Conservation (phyloP, 495 filamentous ascomycete species). For the Lasiosphaeris hirsuta region DNA sequence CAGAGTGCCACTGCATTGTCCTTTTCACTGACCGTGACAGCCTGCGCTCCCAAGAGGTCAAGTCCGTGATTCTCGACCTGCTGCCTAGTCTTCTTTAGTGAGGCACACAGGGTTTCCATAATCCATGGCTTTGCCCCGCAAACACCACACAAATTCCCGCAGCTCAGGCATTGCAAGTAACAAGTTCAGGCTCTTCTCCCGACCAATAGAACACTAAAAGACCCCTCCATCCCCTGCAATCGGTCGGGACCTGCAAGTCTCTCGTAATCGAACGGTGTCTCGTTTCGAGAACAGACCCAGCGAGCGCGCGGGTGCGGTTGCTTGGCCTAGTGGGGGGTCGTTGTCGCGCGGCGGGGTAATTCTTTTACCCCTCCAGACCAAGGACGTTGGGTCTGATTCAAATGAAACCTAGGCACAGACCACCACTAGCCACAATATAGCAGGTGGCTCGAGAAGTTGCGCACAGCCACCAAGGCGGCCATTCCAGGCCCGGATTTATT, state of each 20-base stretch:
- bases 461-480: neutral
- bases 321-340: no score
- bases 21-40: no score
- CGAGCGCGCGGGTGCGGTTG: no score
- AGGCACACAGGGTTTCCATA: neutral
- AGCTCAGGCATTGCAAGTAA: neutral
- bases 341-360: no score
- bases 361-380: no score
- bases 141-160: constrained; percentile 4
- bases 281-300: neutral
- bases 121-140: neutral
- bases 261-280: constrained; percentile 7
- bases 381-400: no score
- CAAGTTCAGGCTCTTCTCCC: neutral
- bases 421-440: no score
- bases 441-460: neutral
- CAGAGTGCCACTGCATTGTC: no score
- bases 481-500: neutral
- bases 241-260: constrained; percentile 3
- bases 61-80: no score
- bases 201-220: neutral
- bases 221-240: neutral
- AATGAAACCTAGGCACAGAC: no score
- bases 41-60: no score
- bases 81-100: neutral